Evolutionary conservation across 148 eudicot genomes (phyloP).

Genomic region (Cornus kousa): DNA sequence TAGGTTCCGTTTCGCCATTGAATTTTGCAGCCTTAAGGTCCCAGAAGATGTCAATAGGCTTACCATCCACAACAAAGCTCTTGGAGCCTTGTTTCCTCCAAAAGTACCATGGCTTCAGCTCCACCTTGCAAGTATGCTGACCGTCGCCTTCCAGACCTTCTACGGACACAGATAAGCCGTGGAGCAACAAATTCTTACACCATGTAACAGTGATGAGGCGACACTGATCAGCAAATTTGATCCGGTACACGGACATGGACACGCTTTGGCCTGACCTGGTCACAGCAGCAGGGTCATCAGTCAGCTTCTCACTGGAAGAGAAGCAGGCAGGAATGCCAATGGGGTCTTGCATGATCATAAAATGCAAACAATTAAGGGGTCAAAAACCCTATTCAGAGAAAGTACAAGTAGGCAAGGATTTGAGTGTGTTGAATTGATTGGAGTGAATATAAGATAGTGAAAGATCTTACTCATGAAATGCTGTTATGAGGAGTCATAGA

Average conservation of each 20-base stretch:
- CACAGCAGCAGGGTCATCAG: constrained; percentile 34
- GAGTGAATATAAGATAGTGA: constrained; percentile 10
- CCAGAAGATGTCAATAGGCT: constrained; percentile 64
- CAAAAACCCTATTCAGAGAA: not conserved
- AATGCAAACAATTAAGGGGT: not conserved
- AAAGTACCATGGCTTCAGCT: constrained; percentile 91
- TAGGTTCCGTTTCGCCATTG: constrained; percentile 83
- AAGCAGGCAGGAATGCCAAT: constrained; percentile 72
- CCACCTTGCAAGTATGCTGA: constrained; percentile 69
- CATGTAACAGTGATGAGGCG: constrained; percentile 74
- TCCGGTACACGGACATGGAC: constrained; percentile 62
- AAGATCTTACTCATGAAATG: constrained; percentile 16
- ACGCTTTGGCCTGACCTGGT: constrained; percentile 73
- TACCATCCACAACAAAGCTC: constrained; percentile 49
- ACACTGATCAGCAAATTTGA: constrained; percentile 53
- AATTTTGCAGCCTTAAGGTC: constrained; percentile 75
- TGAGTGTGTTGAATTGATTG: constrained; percentile 3
- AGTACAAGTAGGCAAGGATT: not conserved
- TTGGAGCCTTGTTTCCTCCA: constrained; percentile 88
- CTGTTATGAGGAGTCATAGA: constrained; percentile 15
- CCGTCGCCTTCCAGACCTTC: constrained; percentile 47
- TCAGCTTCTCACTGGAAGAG: constrained; percentile 40
- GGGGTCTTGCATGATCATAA: constrained; percentile 50
- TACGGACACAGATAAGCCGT: constrained; percentile 72
- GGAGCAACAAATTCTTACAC: constrained; percentile 76